phyloP scores from a whole-genome alignment of 129 eudicot genomes.

The Pittosporum tobira region DNA sequence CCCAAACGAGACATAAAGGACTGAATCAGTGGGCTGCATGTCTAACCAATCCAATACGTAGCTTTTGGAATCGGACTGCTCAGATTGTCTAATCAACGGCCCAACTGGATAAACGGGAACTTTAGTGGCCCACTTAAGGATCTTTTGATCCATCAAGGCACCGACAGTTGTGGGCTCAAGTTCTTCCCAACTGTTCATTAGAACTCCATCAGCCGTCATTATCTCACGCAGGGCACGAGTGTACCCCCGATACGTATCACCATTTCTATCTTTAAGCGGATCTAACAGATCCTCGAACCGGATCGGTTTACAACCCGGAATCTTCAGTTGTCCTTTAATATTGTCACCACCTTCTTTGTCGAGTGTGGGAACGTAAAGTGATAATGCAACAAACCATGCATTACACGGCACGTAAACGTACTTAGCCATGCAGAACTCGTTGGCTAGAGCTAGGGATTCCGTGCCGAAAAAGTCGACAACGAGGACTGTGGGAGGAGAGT shows the following conservation, averaged over 20 bases:
- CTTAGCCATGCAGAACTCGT: constrained; percentile 9
- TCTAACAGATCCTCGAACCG: constrained; percentile 11
- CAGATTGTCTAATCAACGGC: constrained; percentile 9
- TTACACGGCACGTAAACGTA: constrained; percentile 18
- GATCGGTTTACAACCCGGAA: constrained; percentile 19
- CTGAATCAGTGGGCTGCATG: constrained; percentile 25
- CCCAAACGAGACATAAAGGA: constrained; percentile 42
- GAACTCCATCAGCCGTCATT: constrained; percentile 7
- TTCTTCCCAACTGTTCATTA: constrained; percentile 18
- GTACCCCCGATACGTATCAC: neutral
- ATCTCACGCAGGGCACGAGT: neutral
- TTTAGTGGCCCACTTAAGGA: neutral
- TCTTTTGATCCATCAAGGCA: constrained; percentile 13
- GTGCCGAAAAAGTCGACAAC: constrained; percentile 23
- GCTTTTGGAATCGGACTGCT: neutral
- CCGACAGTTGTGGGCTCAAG: constrained; percentile 8
- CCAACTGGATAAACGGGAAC: constrained; percentile 26
- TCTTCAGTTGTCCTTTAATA: neutral
- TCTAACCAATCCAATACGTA: constrained; percentile 14
- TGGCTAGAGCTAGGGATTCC: constrained; percentile 11
- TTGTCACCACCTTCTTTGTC: neutral
- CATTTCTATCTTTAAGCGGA: constrained; percentile 12
- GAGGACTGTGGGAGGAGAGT: constrained; percentile 17
- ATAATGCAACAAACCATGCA: constrained; percentile 6
- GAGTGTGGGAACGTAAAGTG: neutral